These are phyloP conservation scores for Sporothrix protearum DNA, from an alignment of 2,329 filamentous ascomycete genomes.

Conservation along the genomic window DNA sequence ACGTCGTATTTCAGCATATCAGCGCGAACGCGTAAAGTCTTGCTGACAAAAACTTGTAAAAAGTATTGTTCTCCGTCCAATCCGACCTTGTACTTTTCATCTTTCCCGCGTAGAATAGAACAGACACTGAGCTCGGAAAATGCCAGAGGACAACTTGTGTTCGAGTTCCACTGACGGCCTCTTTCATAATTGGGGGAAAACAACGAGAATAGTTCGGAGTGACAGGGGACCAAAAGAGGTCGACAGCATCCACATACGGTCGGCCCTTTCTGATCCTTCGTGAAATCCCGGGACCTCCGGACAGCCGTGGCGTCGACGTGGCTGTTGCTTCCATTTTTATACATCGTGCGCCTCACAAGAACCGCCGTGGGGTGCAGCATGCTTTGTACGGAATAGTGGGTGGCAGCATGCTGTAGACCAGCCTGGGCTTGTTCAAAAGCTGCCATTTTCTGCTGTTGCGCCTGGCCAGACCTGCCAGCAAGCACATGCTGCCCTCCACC, in stretches of 20 bases:
- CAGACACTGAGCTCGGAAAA: too few species aligned
- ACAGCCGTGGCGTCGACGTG: neutral
- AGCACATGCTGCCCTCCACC: slow-evolving; percentile 3
- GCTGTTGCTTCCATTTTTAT: neutral
- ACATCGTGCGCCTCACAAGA: neutral
- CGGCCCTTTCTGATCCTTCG: neutral
- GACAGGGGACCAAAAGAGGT: neutral
- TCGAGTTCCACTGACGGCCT: neutral
- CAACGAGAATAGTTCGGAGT: neutral
- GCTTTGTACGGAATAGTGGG: too few species aligned
- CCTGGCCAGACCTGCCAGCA: neutral
- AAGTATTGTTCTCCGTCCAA: neutral
- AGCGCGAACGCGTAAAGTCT: neutral
- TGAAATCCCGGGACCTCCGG: neutral
- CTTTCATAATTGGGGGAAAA: neutral
- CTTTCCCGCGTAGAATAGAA: neutral
- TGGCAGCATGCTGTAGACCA: too few species aligned
- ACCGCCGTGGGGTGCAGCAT: slow-evolving; percentile 1
- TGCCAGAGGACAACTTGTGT: too few species aligned
- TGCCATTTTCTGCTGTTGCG: neutral
- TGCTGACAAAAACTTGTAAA: neutral
- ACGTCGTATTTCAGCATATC: neutral
- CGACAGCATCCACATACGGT: neutral
- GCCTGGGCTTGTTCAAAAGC: too few species aligned
- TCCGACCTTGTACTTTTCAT: neutral